Evolutionary conservation across 768 basidiomycete species (phyloP).

Genomic region (Tricholoma terreum): DNA sequence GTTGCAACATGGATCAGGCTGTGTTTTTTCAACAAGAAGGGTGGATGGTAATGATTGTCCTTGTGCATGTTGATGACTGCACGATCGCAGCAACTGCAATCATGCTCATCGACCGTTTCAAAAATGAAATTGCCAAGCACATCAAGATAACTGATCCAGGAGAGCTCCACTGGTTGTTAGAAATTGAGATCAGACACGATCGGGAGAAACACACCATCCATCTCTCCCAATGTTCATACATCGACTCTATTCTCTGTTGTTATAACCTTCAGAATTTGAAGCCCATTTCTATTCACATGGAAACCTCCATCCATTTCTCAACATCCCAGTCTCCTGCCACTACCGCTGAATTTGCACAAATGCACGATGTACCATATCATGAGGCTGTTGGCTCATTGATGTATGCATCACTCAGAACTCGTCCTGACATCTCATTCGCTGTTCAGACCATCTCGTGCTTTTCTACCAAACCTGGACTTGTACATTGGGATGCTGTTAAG

Average conservation of each 20-base stretch:
- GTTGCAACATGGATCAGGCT: conserved; percentile 20
- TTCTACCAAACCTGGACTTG: background rate
- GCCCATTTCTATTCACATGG: conserved; percentile 16
- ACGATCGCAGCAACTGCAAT: conserved; percentile 18
- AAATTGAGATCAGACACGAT: conserved; percentile 17
- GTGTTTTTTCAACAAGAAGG: conserved; percentile 19
- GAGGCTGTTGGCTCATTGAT: conserved; percentile 8
- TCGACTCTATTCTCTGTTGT: conserved; percentile 12
- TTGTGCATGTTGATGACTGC: conserved; percentile 24
- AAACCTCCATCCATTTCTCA: conserved; percentile 17
- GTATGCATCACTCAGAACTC: conserved; percentile 6
- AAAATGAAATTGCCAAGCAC: background rate
- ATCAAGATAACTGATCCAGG: conserved; percentile 26
- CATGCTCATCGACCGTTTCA: conserved; percentile 19
- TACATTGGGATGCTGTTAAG: conserved; percentile 4
- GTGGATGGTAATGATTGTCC: conserved; percentile 11
- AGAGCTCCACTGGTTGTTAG: conserved; percentile 17
- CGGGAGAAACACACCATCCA: conserved; percentile 18
- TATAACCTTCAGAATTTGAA: conserved; percentile 11
- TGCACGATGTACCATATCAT: conserved; percentile 13
- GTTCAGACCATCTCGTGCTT: conserved; percentile 2
- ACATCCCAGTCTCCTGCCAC: conserved; percentile 14
- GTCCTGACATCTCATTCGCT: conserved; percentile 10
- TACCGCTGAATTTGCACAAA: conserved; percentile 13
- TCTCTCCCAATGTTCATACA: conserved; percentile 11